Evolutionary conservation across 2,329 filamentous ascomycete species (phyloP).

Genomic region (Phaeosphaeria sp.): DNA sequence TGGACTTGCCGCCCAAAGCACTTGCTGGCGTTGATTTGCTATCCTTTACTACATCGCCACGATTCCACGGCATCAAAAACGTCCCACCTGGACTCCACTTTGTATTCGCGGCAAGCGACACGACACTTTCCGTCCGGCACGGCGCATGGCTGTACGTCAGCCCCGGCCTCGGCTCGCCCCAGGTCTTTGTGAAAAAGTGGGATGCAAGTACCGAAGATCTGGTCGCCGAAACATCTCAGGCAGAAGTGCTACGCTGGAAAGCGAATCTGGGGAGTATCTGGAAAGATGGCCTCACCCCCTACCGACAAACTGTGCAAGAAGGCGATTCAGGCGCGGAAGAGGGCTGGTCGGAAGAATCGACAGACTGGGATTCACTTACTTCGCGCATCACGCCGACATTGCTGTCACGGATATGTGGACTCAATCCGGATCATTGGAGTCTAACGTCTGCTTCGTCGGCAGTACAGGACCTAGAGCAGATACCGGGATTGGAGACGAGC

Average conservation of each 20-base stretch:
- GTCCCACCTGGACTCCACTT: slow-evolving; percentile 67
- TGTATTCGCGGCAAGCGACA: slow-evolving; percentile 65
- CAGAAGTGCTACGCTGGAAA: slow-evolving; percentile 57
- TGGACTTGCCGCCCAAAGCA: slow-evolving; percentile 54
- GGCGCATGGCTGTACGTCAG: slow-evolving; percentile 66
- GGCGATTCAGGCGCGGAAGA: slow-evolving; percentile 37
- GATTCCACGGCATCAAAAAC: slow-evolving; percentile 67
- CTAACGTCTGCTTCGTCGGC: slow-evolving; percentile 66
- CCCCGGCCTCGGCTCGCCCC: slow-evolving; percentile 41
- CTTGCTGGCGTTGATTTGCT: slow-evolving; percentile 63
- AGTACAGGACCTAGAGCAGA: slow-evolving; percentile 62
- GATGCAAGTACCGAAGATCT: slow-evolving; percentile 55
- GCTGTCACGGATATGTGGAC: slow-evolving; percentile 58
- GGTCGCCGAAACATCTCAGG: slow-evolving; percentile 48
- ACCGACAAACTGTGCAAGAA: slow-evolving; percentile 51
- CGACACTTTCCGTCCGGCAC: slow-evolving; percentile 65
- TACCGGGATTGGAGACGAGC: slow-evolving; percentile 60
- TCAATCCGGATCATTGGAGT: slow-evolving; percentile 58
- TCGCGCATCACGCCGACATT: slow-evolving; percentile 56
- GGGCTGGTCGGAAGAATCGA: slow-evolving; percentile 49
- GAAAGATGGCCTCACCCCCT: slow-evolving; percentile 59
- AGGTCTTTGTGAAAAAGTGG: slow-evolving; percentile 66
- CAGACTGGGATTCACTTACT: slow-evolving; percentile 63
- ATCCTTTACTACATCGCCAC: slow-evolving; percentile 67
- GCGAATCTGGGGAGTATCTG: slow-evolving; percentile 64